phyloP scores from a whole-genome alignment of 129 eudicot genomes.

The Gnaphalium uliginosum region DNA sequence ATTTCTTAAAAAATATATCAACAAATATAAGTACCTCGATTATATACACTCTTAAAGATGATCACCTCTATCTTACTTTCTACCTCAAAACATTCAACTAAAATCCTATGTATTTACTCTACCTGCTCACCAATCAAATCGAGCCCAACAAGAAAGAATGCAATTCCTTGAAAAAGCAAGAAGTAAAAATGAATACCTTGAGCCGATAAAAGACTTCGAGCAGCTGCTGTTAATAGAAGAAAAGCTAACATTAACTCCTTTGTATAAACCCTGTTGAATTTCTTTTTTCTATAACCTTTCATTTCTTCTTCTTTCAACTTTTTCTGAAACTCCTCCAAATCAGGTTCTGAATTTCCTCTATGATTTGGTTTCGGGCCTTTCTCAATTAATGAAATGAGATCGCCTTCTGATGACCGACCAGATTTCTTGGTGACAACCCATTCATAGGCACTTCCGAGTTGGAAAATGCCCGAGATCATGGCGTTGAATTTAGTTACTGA shows the following conservation, averaged over 20 bases:
- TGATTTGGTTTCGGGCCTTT: slow-evolving; percentile 36
- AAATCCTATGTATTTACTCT: neutral
- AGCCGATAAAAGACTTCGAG: slow-evolving; percentile 75
- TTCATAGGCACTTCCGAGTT: slow-evolving; percentile 79
- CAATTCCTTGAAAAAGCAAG: slow-evolving; percentile 83
- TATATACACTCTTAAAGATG: neutral
- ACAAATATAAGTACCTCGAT: neutral
- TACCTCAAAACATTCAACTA: neutral
- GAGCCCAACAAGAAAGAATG: slow-evolving; percentile 83
- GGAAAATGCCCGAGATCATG: slow-evolving; percentile 87
- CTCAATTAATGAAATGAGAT: slow-evolving; percentile 49
- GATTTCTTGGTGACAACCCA: slow-evolving; percentile 95
- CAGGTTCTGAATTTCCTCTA: slow-evolving; percentile 55
- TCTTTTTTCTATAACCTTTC: slow-evolving; percentile 38
- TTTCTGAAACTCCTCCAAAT: slow-evolving; percentile 41
- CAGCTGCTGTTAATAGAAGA: slow-evolving; percentile 73
- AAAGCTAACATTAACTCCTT: slow-evolving; percentile 82
- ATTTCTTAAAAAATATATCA: no score
- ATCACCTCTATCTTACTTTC: neutral
- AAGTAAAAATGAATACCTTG: slow-evolving; percentile 89
- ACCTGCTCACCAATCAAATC: slow-evolving; percentile 83
- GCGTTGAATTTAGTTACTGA: slow-evolving; percentile 93
- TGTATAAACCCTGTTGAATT: slow-evolving; percentile 68
- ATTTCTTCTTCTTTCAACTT: slow-evolving; percentile 46
- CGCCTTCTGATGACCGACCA: slow-evolving; percentile 88